These are phyloP conservation scores for Avena eriantha DNA, from an alignment of 176 grass and related monocot species.

Conservation along the genomic window DNA sequence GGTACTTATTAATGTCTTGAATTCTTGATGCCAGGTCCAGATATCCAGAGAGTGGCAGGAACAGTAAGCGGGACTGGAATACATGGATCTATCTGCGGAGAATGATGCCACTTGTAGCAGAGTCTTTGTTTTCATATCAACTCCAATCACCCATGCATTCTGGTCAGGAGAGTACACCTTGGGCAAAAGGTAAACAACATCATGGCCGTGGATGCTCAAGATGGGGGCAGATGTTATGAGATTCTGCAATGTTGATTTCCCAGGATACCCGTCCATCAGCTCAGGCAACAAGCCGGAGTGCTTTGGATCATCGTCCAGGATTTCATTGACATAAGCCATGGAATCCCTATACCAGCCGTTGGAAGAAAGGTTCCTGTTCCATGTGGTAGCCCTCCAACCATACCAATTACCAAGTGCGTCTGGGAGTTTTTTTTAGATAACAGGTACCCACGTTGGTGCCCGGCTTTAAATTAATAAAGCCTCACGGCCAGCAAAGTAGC, in stretches of 20 bases:
- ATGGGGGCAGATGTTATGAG: background rate
- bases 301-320: background rate
- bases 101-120: background rate
- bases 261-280: too few species aligned
- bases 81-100: background rate
- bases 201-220: background rate
- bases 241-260: background rate
- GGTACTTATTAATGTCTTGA: background rate
- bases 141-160: background rate
- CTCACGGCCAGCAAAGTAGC: too few species aligned
- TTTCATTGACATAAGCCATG: conserved; percentile 4
- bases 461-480: too few species aligned
- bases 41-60: background rate
- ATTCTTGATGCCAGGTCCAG: background rate
- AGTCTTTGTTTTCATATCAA: conserved; percentile 9
- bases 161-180: background rate
- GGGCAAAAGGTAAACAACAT: background rate
- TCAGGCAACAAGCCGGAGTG: background rate
- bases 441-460: too few species aligned
- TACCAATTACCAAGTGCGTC: background rate
- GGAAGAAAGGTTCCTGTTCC: background rate
- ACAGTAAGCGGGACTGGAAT: background rate
- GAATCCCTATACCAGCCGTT: background rate
- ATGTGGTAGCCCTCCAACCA: background rate
- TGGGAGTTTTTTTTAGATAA: too few species aligned